phyloP scores from a whole-genome alignment of 1,284 basidiomycete genomes.

The Athelia psychrophila region DNA sequence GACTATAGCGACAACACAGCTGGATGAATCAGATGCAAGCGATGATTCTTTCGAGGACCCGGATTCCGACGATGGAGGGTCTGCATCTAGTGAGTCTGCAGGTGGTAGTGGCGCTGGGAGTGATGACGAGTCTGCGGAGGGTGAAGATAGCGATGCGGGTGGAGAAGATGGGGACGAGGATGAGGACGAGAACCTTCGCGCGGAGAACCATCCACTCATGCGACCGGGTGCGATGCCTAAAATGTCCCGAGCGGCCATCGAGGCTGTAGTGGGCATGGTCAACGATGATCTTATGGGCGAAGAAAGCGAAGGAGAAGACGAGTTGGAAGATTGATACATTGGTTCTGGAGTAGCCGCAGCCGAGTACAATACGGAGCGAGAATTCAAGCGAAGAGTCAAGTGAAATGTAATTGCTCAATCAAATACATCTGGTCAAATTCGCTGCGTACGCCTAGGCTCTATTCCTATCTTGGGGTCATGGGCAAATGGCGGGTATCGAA shows the following conservation, averaged over 20 bases:
- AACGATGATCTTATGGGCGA: conserved; percentile 43
- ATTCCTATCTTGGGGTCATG: too few relatives aligned
- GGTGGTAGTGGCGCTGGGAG: conserved; percentile 8
- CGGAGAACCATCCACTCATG: conserved; percentile 59
- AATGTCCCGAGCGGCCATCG: conserved; percentile 63
- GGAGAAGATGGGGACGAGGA: conserved; percentile 34
- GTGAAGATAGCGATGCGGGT: conserved; percentile 20
- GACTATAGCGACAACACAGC: conserved; percentile 8
- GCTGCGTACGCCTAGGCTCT: too few relatives aligned
- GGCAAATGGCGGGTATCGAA: too few relatives aligned
- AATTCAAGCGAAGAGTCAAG: too few relatives aligned
- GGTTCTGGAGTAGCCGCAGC: too few relatives aligned
- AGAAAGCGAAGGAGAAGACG: conserved; percentile 35
- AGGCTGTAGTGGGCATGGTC: conserved; percentile 62
- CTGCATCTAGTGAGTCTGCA: conserved; percentile 14
- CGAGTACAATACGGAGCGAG: too few relatives aligned
- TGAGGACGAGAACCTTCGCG: conserved; percentile 46
- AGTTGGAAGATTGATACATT: conserved; percentile 30
- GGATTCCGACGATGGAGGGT: conserved; percentile 25
- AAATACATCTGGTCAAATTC: too few relatives aligned
- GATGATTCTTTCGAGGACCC: conserved; percentile 9
- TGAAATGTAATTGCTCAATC: too few relatives aligned
- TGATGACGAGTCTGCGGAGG: conserved; percentile 19
- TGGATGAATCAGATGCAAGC: not conserved
- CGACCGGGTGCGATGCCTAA: conserved; percentile 63